These are phyloP conservation scores for Fraxinus angustifolia DNA, from an alignment of 305 asterid species.

Conservation along the genomic window DNA sequence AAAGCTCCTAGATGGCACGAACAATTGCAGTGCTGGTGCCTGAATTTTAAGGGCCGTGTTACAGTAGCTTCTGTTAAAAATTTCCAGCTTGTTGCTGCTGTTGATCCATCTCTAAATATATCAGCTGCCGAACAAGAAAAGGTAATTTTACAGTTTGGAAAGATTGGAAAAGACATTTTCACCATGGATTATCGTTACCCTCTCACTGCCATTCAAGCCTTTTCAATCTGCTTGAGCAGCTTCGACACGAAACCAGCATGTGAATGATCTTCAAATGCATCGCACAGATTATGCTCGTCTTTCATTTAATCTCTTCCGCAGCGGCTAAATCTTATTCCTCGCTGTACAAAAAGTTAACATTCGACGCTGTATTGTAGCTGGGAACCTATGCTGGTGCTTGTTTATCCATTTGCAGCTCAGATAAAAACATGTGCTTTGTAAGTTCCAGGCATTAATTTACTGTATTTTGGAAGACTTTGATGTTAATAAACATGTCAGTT, in stretches of 20 bases:
- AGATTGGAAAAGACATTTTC: slow-evolving; percentile 91
- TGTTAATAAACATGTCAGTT: not conserved
- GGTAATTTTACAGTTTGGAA: slow-evolving; percentile 85
- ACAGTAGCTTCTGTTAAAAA: slow-evolving; percentile 91
- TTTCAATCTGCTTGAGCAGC: slow-evolving; percentile 93
- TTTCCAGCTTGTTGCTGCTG: slow-evolving; percentile 84
- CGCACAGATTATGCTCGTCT: not conserved
- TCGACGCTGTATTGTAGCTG: not conserved
- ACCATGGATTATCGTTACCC: slow-evolving; percentile 94
- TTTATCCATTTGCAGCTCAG: not conserved
- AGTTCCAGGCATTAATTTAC: not conserved
- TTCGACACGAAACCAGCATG: slow-evolving; percentile 90
- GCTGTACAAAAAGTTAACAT: not conserved
- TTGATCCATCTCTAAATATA: slow-evolving; percentile 50
- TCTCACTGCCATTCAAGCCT: slow-evolving; percentile 86
- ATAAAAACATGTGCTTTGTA: not conserved
- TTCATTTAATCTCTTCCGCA: not conserved
- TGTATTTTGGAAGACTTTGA: not conserved
- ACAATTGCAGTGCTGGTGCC: slow-evolving; percentile 91
- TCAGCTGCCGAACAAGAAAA: slow-evolving; percentile 70
- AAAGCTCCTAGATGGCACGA: slow-evolving; percentile 97
- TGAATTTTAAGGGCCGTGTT: slow-evolving; percentile 88
- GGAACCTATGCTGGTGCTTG: not conserved
- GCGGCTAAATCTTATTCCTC: not conserved
- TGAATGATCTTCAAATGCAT: slow-evolving; percentile 41